phyloP scores from a whole-genome alignment of 176 grass and related monocot genomes.

The Melocanna baccifera region DNA sequence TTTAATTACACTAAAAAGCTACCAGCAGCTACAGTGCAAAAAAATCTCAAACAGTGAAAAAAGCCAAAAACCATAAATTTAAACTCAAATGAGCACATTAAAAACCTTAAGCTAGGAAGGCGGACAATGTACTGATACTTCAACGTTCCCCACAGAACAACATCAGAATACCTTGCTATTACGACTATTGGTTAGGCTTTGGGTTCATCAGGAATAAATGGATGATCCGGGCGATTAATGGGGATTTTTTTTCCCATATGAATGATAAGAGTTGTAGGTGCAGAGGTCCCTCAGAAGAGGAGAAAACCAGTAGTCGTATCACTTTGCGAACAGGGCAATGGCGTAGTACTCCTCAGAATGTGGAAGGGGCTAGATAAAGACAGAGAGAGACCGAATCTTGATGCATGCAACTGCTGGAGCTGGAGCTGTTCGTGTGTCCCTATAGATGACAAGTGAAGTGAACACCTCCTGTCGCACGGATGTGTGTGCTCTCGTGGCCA shows the following conservation, averaged over 20 bases:
- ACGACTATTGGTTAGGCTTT: background rate
- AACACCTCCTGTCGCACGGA: background rate
- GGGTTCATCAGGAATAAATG: background rate
- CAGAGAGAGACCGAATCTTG: background rate
- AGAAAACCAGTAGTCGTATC: slow-evolving; percentile 6
- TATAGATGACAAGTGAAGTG: background rate
- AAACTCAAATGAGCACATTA: too few relatives aligned
- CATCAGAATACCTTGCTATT: background rate
- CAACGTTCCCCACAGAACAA: background rate
- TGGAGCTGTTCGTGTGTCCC: slow-evolving; percentile 8
- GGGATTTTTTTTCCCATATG: background rate
- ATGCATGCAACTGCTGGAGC: background rate
- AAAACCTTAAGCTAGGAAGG: background rate
- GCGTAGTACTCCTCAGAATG: background rate
- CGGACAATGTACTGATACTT: background rate
- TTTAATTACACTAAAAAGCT: too few relatives aligned
- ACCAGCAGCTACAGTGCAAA: too few relatives aligned
- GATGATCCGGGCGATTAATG: background rate
- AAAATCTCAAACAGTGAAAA: too few relatives aligned
- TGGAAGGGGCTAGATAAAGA: background rate
- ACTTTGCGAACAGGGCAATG: background rate
- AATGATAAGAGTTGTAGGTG: background rate
- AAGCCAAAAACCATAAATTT: too few relatives aligned
- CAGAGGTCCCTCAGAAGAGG: background rate
- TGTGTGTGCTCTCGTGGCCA: background rate